Percentiles rank a stretch among this genome's conserved stretches.
These are phyloP conservation scores for Lactarius vividus DNA, from an alignment of 768 basidiomycete genomes.

Conservation along the genomic window DNA sequence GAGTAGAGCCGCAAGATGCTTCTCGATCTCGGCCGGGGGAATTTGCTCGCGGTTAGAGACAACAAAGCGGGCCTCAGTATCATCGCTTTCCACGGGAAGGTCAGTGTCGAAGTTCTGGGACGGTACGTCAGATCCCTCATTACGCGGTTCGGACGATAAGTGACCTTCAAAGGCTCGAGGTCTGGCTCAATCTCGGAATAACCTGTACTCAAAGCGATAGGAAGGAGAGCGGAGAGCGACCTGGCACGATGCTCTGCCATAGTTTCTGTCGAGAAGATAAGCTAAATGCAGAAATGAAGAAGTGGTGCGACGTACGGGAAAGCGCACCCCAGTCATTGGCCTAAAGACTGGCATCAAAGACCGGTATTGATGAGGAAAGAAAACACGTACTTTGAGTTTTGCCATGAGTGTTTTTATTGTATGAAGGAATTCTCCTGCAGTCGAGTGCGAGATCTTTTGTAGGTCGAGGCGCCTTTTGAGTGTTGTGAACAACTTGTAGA, in stretches of 20 bases:
- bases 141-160: neutral
- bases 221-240: conserved; percentile 40
- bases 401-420: conserved; percentile 63
- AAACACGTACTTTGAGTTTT: conserved; percentile 50
- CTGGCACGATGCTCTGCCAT: conserved; percentile 45
- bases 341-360: conserved; percentile 32
- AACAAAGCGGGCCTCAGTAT: conserved; percentile 37
- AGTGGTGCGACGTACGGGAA: conserved; percentile 44
- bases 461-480: conserved; percentile 48
- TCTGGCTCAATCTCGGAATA: conserved; percentile 44
- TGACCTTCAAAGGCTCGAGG: conserved; percentile 49
- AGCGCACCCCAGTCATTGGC: conserved; percentile 63
- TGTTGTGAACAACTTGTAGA: conserved; percentile 50
- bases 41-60: conserved; percentile 31
- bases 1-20: conserved; percentile 28
- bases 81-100: conserved; percentile 36
- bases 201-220: conserved; percentile 48
- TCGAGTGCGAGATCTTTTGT: conserved; percentile 46
- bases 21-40: conserved; percentile 30
- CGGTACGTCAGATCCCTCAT: neutral
- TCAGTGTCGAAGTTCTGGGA: conserved; percentile 53
- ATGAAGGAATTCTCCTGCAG: conserved; percentile 53
- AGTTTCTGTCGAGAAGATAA: conserved; percentile 37
- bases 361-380: no score
- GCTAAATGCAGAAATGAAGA: neutral